A percentile compares a stretch with the other conserved stretches of the same genome.
phyloP scores from a whole-genome alignment of 1,139 yeast species.

The Debaryomyces udenii region DNA sequence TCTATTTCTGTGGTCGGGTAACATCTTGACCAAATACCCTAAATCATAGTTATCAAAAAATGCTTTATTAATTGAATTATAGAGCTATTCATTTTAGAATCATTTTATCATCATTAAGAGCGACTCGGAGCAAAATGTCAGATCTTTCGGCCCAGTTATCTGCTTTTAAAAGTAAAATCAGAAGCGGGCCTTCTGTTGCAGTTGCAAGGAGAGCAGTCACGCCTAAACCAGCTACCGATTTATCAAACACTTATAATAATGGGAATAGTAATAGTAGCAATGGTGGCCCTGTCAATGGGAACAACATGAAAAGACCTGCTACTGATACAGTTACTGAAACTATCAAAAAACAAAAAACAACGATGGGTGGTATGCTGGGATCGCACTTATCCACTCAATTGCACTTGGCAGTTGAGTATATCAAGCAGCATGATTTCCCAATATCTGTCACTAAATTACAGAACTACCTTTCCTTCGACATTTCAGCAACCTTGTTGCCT shows the following conservation, averaged over 20 bases:
- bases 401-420: slow-evolving; percentile 85
- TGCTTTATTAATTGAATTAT: background rate
- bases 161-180: slow-evolving; percentile 52
- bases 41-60: background rate
- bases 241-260: slow-evolving; percentile 1
- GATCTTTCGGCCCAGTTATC: slow-evolving; percentile 51
- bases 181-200: slow-evolving; percentile 49
- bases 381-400: slow-evolving; percentile 80
- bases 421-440: slow-evolving; percentile 69
- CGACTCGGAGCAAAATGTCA: slow-evolving; percentile 31
- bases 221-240: slow-evolving; percentile 13
- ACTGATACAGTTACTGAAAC: slow-evolving; percentile 38
- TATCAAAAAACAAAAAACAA: slow-evolving; percentile 39
- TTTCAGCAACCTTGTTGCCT: slow-evolving; percentile 59
- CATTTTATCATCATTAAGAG: background rate
- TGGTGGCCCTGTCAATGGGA: background rate
- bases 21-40: background rate
- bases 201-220: slow-evolving; percentile 33
- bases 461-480: slow-evolving; percentile 55
- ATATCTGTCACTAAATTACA: slow-evolving; percentile 64
- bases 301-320: slow-evolving; percentile 19
- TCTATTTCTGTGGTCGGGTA: slow-evolving; percentile 10
- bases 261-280: slow-evolving; percentile 2
- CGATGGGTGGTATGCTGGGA: slow-evolving; percentile 38
- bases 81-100: slow-evolving; percentile 1